Conservation (phyloP, 177 flowering plant genomes). For the Vitis hybrid region DNA sequence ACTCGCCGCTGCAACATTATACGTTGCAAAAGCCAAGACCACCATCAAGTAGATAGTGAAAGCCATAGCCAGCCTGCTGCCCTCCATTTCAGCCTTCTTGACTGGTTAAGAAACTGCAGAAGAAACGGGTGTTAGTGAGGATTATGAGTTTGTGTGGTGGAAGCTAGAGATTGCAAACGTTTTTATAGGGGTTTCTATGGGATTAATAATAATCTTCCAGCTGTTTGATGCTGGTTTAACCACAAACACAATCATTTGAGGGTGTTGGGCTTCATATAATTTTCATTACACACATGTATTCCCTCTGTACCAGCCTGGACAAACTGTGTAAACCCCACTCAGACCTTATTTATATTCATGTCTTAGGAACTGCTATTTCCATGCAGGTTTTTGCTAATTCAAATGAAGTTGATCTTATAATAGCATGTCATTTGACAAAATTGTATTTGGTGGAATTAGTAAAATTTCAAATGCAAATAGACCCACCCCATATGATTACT, state of each 20-base stretch:
- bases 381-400: no score
- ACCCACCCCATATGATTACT: no score
- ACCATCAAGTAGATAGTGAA: constrained; percentile 24
- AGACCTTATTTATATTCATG: background rate
- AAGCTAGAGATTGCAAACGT: background rate
- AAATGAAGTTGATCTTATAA: no score
- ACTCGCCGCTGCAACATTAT: background rate
- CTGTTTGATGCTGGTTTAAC: constrained; percentile 17
- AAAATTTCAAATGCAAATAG: no score
- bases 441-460: no score
- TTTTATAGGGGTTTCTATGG: constrained; percentile 9
- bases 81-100: constrained; percentile 20
- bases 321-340: background rate
- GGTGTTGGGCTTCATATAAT: constrained; percentile 6
- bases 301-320: constrained; percentile 3
- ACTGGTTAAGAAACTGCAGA: background rate
- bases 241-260: constrained; percentile 16
- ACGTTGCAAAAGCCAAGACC: constrained; percentile 15
- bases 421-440: no score
- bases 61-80: constrained; percentile 17
- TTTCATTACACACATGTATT: background rate
- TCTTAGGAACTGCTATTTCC: no score
- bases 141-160: constrained; percentile 4
- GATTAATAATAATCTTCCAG: constrained; percentile 17
- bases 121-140: constrained; percentile 3